Evolutionary conservation across 768 basidiomycete genomes (phyloP).

Genomic region (Lepiota brunneoincarnata): DNA sequence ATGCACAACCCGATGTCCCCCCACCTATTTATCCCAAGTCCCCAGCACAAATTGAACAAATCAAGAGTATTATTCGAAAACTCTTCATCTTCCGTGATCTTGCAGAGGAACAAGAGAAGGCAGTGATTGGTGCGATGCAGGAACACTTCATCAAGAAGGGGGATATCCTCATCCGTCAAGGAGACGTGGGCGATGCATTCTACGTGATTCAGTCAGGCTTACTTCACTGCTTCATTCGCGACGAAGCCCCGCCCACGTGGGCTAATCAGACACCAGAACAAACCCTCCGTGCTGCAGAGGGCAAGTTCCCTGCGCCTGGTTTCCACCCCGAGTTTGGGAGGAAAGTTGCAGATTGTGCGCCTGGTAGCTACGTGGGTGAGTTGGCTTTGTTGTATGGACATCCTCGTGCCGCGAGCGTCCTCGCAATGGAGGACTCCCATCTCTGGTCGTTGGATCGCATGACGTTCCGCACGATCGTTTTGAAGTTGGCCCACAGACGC

Average conservation of each 20-base stretch:
- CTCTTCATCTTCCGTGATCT: slow-evolving; percentile 96
- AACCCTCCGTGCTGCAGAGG: slow-evolving; percentile 26
- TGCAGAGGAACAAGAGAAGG: slow-evolving; percentile 92
- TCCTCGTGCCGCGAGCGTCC: slow-evolving; percentile 90
- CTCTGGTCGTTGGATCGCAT: slow-evolving; percentile 97
- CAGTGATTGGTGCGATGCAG: slow-evolving; percentile 94
- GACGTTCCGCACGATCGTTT: slow-evolving; percentile 96
- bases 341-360: slow-evolving; percentile 80
- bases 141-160: slow-evolving; percentile 70
- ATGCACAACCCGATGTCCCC: slow-evolving; percentile 60
- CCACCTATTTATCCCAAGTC: slow-evolving; percentile 80
- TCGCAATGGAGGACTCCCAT: slow-evolving; percentile 78
- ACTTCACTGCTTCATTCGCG: slow-evolving; percentile 78
- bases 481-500: slow-evolving; percentile 87
- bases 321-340: slow-evolving; percentile 73
- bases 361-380: slow-evolving; percentile 91
- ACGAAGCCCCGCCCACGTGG: slow-evolving; percentile 64
- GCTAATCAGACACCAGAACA: slow-evolving; percentile 36
- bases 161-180: slow-evolving; percentile 94
- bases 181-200: slow-evolving; percentile 95
- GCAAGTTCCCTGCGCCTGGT: slow-evolving; percentile 60
- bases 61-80: slow-evolving; percentile 80
- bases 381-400: slow-evolving; percentile 98
- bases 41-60: slow-evolving; percentile 80
- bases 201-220: slow-evolving; percentile 93